Conservation (phyloP, 139 green algal genomes). For the Haematococcus lacustris region DNA sequence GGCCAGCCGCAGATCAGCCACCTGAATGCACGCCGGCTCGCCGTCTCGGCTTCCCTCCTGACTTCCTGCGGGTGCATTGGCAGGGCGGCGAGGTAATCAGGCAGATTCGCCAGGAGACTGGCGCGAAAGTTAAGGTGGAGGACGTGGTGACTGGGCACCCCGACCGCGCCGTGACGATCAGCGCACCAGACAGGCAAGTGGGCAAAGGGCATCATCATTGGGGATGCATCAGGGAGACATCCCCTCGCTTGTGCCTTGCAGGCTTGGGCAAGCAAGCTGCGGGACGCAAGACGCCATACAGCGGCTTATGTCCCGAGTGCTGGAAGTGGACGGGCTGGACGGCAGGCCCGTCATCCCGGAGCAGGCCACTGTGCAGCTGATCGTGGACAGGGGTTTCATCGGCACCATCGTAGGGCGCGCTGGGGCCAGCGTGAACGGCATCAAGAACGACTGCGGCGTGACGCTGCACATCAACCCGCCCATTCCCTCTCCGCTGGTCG, state of each 20-base stretch:
- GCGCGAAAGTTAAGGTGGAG: conserved; percentile 15
- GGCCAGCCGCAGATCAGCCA: background rate
- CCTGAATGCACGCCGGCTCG: background rate
- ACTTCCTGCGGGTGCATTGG: background rate
- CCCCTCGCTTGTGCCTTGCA: background rate
- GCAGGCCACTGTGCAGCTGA: background rate
- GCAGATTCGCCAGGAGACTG: conserved; percentile 9
- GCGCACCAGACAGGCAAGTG: conserved; percentile 7
- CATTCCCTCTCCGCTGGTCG: conserved; percentile 1
- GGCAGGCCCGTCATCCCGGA: background rate
- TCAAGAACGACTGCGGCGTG: too few relatives aligned
- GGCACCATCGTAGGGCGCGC: too few relatives aligned
- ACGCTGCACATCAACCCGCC: background rate
- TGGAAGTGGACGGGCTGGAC: conserved; percentile 4
- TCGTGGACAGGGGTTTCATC: background rate
- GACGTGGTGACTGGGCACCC: conserved; percentile 3
- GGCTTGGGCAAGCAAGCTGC: conserved; percentile 5
- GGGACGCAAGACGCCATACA: conserved; percentile 6
- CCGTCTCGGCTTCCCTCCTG: background rate
- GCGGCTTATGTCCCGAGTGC: conserved; percentile 4
- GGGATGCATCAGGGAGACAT: too few relatives aligned
- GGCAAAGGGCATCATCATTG: too few relatives aligned
- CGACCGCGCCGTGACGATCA: conserved; percentile 10
- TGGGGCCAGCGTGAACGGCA: too few relatives aligned
- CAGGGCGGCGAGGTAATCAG: conserved; percentile 21